phyloP scores from a whole-genome alignment of 805 yeast species.

The Candida takata region DNA sequence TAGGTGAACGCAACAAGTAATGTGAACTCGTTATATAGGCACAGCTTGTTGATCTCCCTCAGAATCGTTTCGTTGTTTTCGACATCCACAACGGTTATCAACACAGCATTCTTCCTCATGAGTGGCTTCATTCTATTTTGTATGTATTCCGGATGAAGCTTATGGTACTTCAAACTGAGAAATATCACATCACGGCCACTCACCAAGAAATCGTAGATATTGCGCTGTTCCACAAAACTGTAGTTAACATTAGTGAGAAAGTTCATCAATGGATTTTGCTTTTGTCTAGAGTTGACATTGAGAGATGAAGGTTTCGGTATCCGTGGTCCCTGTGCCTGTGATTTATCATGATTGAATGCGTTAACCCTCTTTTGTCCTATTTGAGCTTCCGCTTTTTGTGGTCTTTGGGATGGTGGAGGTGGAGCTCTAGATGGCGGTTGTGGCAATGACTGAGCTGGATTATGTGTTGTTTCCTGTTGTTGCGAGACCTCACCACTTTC shows the following conservation, averaged over 20 bases:
- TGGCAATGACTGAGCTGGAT: too few species aligned
- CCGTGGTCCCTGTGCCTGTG: constrained; percentile 8
- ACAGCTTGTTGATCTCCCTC: constrained; percentile 32
- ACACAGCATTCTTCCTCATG: constrained; percentile 38
- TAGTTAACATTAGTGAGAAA: constrained; percentile 47
- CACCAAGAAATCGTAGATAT: constrained; percentile 58
- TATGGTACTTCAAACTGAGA: constrained; percentile 64
- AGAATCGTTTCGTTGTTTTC: constrained; percentile 43
- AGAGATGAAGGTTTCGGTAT: constrained; percentile 27
- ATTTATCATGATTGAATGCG: constrained; percentile 19
- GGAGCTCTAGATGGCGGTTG: too few species aligned
- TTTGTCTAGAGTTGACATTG: constrained; percentile 58
- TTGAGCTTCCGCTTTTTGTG: constrained; percentile 2
- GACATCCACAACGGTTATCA: constrained; percentile 60
- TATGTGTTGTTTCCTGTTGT: constrained; percentile 1
- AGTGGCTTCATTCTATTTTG: constrained; percentile 44
- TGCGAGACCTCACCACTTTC: constrained; percentile 17
- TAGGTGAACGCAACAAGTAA: constrained; percentile 37
- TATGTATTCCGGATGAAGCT: constrained; percentile 69
- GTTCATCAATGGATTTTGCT: constrained; percentile 63
- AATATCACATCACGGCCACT: constrained; percentile 52
- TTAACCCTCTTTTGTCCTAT: constrained; percentile 16
- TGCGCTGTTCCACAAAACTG: constrained; percentile 39
- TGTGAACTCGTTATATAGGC: constrained; percentile 36
- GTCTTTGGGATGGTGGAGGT: not conserved